These are phyloP conservation scores for Parmales sp. DNA, from an alignment of 108 stramenopile species.

Conservation along the genomic window DNA sequence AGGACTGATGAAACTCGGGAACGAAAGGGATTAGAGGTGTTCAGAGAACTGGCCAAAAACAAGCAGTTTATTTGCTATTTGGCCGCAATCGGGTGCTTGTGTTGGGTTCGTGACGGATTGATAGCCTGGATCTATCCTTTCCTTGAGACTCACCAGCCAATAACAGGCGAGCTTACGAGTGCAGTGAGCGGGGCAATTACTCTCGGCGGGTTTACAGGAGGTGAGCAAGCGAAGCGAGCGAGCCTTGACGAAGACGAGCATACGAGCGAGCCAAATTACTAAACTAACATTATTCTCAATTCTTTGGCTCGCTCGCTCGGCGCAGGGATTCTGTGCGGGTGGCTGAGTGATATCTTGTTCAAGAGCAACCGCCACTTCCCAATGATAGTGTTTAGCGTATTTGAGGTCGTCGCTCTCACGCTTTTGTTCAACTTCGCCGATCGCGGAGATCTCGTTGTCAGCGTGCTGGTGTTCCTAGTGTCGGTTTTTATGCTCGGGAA, in stretches of 20 bases:
- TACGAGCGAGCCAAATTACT: too few relatives aligned
- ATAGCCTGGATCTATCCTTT: slow-evolving; percentile 2
- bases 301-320: too few relatives aligned
- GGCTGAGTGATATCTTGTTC: neutral
- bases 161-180: neutral
- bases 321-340: neutral
- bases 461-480: neutral
- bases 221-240: too few relatives aligned
- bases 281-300: too few relatives aligned
- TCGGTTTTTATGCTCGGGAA: slow-evolving; percentile 3
- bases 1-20: too few relatives aligned
- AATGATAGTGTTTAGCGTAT: neutral
- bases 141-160: neutral
- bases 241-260: too few relatives aligned
- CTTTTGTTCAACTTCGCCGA: neutral
- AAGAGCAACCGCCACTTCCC: neutral
- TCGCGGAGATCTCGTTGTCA: neutral
- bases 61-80: slow-evolving; percentile 4
- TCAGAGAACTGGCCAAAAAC: too few relatives aligned
- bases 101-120: neutral
- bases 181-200: neutral
- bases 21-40: too few relatives aligned
- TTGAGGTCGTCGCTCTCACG: neutral
- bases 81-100: neutral
- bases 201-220: neutral